Conservation (phyloP, 345 rosid genomes). For the Populus simonii region DNA sequence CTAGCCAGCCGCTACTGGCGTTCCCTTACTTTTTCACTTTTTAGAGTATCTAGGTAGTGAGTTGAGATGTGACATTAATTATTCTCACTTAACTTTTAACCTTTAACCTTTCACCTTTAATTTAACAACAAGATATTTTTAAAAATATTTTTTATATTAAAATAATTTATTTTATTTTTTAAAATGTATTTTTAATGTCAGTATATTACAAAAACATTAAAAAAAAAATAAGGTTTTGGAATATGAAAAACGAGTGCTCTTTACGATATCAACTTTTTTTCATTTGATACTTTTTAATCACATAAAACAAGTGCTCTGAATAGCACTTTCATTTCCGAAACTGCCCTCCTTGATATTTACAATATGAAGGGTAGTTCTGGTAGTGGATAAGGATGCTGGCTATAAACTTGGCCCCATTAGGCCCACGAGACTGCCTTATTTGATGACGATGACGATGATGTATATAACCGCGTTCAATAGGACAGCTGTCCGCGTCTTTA, state of each 20-base stretch:
- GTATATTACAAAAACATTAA: too few relatives aligned
- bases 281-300: neutral
- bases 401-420: neutral
- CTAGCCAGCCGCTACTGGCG: fast-evolving
- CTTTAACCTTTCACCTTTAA: too few relatives aligned
- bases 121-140: too few relatives aligned
- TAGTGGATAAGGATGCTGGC: constrained; percentile 9
- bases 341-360: constrained; percentile 1
- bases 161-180: too few relatives aligned
- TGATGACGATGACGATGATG: constrained; percentile 20
- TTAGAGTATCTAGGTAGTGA: neutral
- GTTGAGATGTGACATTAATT: neutral
- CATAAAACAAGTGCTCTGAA: too few relatives aligned
- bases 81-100: neutral
- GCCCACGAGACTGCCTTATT: constrained; percentile 9
- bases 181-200: too few relatives aligned
- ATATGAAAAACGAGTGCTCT: too few relatives aligned
- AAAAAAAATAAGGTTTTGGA: too few relatives aligned
- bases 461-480: constrained; percentile 19
- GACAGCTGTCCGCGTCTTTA: constrained; percentile 32
- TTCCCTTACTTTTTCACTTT: neutral
- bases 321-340: neutral
- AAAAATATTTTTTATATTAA: too few relatives aligned
- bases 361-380: constrained; percentile 23
- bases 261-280: too few relatives aligned